Percentiles rank a stretch among this genome's conserved stretches.
Conservation (phyloP, 331 rosid genomes). For the Acacia pycnantha region DNA sequence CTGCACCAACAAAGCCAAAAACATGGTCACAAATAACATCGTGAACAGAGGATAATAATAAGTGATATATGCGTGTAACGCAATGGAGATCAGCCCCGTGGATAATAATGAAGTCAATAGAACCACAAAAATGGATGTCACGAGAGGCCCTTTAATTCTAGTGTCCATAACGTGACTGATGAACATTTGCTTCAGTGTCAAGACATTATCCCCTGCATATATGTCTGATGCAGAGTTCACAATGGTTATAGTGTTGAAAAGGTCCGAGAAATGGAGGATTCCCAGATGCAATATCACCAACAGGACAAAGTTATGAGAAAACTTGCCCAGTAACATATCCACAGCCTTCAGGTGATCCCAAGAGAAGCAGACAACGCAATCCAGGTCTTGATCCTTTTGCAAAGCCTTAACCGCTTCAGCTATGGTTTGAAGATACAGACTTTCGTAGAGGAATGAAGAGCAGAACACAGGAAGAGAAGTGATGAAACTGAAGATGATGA, state of each 20-base stretch:
- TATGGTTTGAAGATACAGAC: conserved; percentile 24
- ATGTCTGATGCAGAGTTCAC: conserved; percentile 32
- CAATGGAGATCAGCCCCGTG: conserved; percentile 29
- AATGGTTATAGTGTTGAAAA: conserved; percentile 5
- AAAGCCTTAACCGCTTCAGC: neutral
- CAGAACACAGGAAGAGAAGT: conserved; percentile 26
- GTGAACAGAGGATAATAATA: neutral
- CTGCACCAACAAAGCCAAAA: conserved; percentile 12
- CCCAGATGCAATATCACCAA: conserved; percentile 26
- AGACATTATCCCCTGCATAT: conserved; percentile 13
- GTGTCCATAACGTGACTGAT: neutral
- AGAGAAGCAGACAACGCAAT: neutral
- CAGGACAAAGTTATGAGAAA: conserved; percentile 3
- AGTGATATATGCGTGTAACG: neutral
- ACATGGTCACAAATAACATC: neutral
- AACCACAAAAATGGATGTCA: conserved; percentile 25
- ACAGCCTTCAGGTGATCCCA: neutral
- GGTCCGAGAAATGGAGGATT: conserved; percentile 36
- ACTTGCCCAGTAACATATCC: neutral
- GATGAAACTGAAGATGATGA: conserved; percentile 24
- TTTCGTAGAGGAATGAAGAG: conserved; percentile 23
- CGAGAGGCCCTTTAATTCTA: conserved; percentile 23
- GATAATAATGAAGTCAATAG: conserved; percentile 1
- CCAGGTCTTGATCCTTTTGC: neutral
- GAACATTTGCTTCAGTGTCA: conserved; percentile 33